These are phyloP conservation scores for Penicillium occitanis DNA, from an alignment of 2,329 filamentous ascomycete species.

Conservation along the genomic window DNA sequence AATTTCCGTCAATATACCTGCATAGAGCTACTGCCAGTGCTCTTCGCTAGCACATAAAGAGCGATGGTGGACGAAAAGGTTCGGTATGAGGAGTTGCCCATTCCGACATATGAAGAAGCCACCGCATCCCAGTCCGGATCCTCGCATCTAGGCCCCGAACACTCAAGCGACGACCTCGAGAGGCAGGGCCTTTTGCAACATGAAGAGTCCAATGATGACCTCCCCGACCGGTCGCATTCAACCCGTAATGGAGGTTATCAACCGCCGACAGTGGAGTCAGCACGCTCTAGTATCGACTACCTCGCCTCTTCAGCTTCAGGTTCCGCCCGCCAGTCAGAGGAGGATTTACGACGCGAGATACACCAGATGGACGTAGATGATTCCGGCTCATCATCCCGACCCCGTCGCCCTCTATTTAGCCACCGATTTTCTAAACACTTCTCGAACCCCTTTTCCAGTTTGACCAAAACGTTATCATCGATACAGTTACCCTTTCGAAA, in stretches of 20 bases:
- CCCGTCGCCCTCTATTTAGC: constrained; percentile 43
- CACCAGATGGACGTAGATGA: constrained; percentile 87
- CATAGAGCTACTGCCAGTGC: constrained; percentile 26
- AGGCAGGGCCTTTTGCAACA: constrained; percentile 71
- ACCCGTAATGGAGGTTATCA: constrained; percentile 60
- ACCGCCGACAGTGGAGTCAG: constrained; percentile 79
- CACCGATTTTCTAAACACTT: constrained; percentile 58
- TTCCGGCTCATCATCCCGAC: constrained; percentile 42
- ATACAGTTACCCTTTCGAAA: constrained; percentile 54
- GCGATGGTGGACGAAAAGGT: constrained; percentile 55
- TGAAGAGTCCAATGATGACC: constrained; percentile 40
- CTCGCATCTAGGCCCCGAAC: constrained; percentile 54
- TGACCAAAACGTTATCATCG: constrained; percentile 59
- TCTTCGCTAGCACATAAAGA: constrained; percentile 31
- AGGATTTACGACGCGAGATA: constrained; percentile 74
- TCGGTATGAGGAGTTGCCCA: constrained; percentile 65
- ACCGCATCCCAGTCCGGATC: constrained; percentile 59
- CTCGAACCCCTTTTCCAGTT: constrained; percentile 56
- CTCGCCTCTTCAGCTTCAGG: constrained; percentile 56
- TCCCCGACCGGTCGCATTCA: constrained; percentile 36
- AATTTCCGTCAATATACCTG: constrained; percentile 27
- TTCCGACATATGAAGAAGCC: constrained; percentile 83
- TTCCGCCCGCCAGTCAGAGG: constrained; percentile 56
- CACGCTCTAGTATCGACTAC: constrained; percentile 61
- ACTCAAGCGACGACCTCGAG: constrained; percentile 70